These are phyloP conservation scores for Scutellaria minor DNA, from an alignment of 257 asterid species.

Conservation along the genomic window DNA sequence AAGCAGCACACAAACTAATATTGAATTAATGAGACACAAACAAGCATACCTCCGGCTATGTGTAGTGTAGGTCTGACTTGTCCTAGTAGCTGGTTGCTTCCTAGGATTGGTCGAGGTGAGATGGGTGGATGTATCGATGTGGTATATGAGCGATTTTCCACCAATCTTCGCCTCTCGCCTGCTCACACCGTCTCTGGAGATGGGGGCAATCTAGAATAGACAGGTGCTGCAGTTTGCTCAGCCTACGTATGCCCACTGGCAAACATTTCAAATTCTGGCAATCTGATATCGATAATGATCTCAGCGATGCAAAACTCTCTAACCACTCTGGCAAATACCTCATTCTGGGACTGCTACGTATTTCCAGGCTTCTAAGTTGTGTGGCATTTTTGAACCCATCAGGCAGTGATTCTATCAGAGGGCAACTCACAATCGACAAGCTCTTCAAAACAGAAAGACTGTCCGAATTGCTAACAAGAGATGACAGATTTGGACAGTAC, in stretches of 20 bases:
- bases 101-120: too few relatives aligned
- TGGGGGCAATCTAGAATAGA: conserved; percentile 4
- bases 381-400: conserved; percentile 21
- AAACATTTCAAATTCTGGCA: conserved; percentile 6
- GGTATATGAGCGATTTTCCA: conserved; percentile 28
- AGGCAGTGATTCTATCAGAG: conserved; percentile 24
- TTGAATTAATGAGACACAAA: neutral
- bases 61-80: too few relatives aligned
- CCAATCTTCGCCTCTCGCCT: conserved; percentile 28
- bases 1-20: neutral
- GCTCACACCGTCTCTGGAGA: conserved; percentile 20
- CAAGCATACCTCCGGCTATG: neutral
- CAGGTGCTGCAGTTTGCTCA: conserved; percentile 19
- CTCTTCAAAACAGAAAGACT: conserved; percentile 16
- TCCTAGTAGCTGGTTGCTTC: too few relatives aligned
- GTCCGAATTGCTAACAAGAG: conserved; percentile 6
- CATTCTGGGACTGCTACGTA: conserved; percentile 12
- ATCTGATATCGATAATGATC: conserved; percentile 1
- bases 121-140: neutral
- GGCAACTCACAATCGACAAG: conserved; percentile 15
- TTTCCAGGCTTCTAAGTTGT: conserved; percentile 26
- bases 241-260: conserved; percentile 8
- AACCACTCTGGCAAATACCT: conserved; percentile 29
- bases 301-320: conserved; percentile 9
- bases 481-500: conserved; percentile 28